Conservation (phyloP, 495 filamentous ascomycete genomes). For the Terfezia boudieri region DNA sequence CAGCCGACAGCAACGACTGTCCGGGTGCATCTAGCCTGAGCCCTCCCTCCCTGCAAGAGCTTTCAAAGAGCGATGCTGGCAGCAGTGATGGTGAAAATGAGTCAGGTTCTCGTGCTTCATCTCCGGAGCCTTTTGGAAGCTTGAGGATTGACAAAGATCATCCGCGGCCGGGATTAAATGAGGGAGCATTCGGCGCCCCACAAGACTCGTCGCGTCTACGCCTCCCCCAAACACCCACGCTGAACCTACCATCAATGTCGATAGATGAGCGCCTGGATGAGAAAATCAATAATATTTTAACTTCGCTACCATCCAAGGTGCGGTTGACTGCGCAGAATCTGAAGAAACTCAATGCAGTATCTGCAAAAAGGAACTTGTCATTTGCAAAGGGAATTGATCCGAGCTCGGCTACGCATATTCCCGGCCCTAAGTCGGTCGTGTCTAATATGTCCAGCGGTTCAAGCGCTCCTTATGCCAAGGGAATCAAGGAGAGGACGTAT, state of each 20-base stretch:
- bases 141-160: neutral
- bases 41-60: no score
- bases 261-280: constrained; percentile 51
- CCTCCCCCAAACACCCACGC: constrained; percentile 6
- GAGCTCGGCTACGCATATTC: constrained; percentile 27
- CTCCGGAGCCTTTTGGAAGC: neutral
- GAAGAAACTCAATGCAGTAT: constrained; percentile 20
- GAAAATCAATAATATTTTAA: constrained; percentile 66
- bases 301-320: constrained; percentile 58
- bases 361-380: constrained; percentile 5
- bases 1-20: no score
- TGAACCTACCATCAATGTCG: neutral
- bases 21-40: no score
- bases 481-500: constrained; percentile 25
- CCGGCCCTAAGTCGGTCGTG: constrained; percentile 22
- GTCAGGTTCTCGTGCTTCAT: neutral
- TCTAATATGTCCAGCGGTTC: constrained; percentile 21
- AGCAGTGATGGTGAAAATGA: neutral
- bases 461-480: constrained; percentile 15
- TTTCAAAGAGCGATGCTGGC: neutral
- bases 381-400: constrained; percentile 13
- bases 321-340: constrained; percentile 36
- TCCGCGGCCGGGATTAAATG: neutral
- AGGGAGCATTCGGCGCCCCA: neutral
- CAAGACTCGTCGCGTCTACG: neutral